phyloP scores from a whole-genome alignment of 2,329 filamentous ascomycete species.

The Fusarium sp. region DNA sequence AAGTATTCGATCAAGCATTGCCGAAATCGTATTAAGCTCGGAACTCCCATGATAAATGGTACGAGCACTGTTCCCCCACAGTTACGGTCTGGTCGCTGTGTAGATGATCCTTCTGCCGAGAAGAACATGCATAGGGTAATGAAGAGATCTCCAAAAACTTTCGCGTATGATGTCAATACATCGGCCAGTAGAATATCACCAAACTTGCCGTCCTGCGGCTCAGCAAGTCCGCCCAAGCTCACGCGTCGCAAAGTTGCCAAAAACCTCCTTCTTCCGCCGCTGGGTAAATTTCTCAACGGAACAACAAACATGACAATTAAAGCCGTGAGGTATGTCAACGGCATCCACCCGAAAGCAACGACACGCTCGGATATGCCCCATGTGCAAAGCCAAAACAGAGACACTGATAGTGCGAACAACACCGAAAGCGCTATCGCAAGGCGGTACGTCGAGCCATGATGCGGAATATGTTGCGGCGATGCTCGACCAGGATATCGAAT shows the following conservation, averaged over 20 bases:
- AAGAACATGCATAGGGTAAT: slow-evolving; percentile 94
- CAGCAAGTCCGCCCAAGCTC: slow-evolving; percentile 85
- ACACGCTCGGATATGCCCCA: slow-evolving; percentile 77
- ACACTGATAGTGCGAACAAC: slow-evolving; percentile 77
- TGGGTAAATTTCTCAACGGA: slow-evolving; percentile 76
- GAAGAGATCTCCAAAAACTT: slow-evolving; percentile 90
- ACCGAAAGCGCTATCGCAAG: slow-evolving; percentile 82
- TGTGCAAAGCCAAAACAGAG: slow-evolving; percentile 87
- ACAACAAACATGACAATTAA: slow-evolving; percentile 78
- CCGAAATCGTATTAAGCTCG: slow-evolving; percentile 86
- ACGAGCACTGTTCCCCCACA: slow-evolving; percentile 86
- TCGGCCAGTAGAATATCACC: slow-evolving; percentile 94
- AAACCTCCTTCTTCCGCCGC: slow-evolving; percentile 79
- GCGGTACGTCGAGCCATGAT: slow-evolving; percentile 87
- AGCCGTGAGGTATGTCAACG: slow-evolving; percentile 83
- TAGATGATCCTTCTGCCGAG: slow-evolving; percentile 76
- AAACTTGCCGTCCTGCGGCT: slow-evolving; percentile 90
- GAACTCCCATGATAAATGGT: slow-evolving; percentile 85
- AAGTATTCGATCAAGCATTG: slow-evolving; percentile 92
- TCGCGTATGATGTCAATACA: slow-evolving; percentile 93
- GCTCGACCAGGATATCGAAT: slow-evolving; percentile 86
- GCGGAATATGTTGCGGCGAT: slow-evolving; percentile 76
- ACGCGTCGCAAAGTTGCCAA: slow-evolving; percentile 82
- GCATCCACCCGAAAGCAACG: slow-evolving; percentile 84
- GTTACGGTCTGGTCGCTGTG: slow-evolving; percentile 81